Base-by-base conservation (phyloP, 768 basidiomycete genomes). In the Neoboletus subvelutipes region DNA sequence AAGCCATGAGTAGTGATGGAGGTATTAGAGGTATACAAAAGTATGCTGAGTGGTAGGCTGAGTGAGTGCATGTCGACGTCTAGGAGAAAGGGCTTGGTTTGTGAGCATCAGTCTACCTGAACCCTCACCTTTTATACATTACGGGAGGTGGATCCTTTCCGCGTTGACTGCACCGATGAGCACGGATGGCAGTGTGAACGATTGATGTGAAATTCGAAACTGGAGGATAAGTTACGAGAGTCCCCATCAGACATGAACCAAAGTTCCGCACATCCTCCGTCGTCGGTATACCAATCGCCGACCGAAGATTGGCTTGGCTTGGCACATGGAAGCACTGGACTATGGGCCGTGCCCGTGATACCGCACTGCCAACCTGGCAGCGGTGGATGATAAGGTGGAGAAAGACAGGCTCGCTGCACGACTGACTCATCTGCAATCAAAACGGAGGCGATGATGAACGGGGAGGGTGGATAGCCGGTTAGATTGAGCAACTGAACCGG, bases 61-160 rank as follows among this genome's bases (percentile, higher is more conserved):
- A 26, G 41, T 45, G 54, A 37, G 10, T 28, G 24, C 13, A 4
- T 33, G 51, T 31, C 20, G 42, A 45, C 18, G 37, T 67, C 55
- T 39, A 49, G 48, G 43, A 33, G 48, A 40, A 17, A 34, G 33
- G 1, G 22, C 4, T 53, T 33, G 43, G 33, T 20, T 60, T 43
- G 26, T 60, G 34, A 18, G 26, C 2, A 33, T 47, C 50, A 47
- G 24, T 46, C 45, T 58, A 56, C 49, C 57, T 22, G 48, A 39
- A 55, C 22, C 4, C 3, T 17, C 55, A 54, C 26, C 53, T 55
- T 67, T 63, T 70, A 71, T 69, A 71, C 42, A 17, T 40, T 17
- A 26, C n/a, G 40, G 17, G 29, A 37, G 47, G 37, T 49, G 37
- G 24, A 49, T 33, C 26, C 40, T 11, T n/a, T 22, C 29, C 22